These are phyloP conservation scores for Coniochaeta prunicola DNA, from an alignment of 2,329 filamentous ascomycete genomes.

Conservation along the genomic window DNA sequence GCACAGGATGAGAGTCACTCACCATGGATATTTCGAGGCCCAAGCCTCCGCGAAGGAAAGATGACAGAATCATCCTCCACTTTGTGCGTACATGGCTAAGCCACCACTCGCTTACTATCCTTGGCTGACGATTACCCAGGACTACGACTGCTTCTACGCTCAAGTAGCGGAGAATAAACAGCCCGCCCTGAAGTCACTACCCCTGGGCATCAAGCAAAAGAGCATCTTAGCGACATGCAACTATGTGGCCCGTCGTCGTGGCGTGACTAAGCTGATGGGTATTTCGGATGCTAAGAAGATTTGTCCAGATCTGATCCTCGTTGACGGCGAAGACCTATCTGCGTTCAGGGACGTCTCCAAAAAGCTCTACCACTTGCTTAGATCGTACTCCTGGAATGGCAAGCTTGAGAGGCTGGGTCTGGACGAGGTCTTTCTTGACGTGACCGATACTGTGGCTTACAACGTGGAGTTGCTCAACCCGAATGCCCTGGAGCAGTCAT, in stretches of 20 bases:
- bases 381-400: slow-evolving; percentile 67
- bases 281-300: slow-evolving; percentile 71
- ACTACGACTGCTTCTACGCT: slow-evolving; percentile 92
- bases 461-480: slow-evolving; percentile 67
- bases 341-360: slow-evolving; percentile 85
- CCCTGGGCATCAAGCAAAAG: slow-evolving; percentile 85
- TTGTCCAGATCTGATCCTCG: slow-evolving; percentile 78
- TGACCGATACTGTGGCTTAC: slow-evolving; percentile 79
- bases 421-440: slow-evolving; percentile 83
- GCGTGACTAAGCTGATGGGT: slow-evolving; percentile 75
- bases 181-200: slow-evolving; percentile 52
- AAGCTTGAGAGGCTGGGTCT: slow-evolving; percentile 79
- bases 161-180: slow-evolving; percentile 80
- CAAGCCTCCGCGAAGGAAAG: slow-evolving; percentile 36
- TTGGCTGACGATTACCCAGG: slow-evolving; percentile 30
- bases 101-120: slow-evolving; percentile 6
- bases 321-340: slow-evolving; percentile 80
- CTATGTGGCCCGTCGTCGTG: slow-evolving; percentile 74
- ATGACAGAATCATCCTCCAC: slow-evolving; percentile 68
- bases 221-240: slow-evolving; percentile 91
- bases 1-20: background rate
- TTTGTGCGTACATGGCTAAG: slow-evolving; percentile 52
- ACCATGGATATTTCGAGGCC: slow-evolving; percentile 23
- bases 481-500: slow-evolving; percentile 58
- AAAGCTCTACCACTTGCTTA: slow-evolving; percentile 65